Evolutionary conservation across 2,329 filamentous ascomycete genomes (phyloP).

Genomic region (Emergomyces orientalis): DNA sequence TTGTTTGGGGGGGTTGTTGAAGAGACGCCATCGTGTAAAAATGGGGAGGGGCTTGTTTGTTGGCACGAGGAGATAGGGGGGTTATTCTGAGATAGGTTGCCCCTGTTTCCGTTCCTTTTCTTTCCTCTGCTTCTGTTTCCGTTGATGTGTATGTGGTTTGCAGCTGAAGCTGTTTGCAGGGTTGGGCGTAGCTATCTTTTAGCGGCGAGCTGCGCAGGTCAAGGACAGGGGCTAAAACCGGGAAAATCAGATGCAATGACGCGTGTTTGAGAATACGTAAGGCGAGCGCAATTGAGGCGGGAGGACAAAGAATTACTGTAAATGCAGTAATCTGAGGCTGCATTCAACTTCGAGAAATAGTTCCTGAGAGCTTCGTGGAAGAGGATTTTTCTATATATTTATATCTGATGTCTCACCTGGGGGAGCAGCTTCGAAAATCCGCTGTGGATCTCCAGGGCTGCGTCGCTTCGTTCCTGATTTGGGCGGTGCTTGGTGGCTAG

Average conservation of each 20-base stretch:
- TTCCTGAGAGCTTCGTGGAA: no score
- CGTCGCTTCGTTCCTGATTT: no score
- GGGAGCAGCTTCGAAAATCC: no score
- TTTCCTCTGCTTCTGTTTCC: neutral
- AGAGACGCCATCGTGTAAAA: neutral
- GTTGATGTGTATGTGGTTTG: neutral
- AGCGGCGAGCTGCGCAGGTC: neutral
- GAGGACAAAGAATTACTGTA: neutral
- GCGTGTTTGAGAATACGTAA: neutral
- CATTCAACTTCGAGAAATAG: neutral
- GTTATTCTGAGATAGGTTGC: neutral
- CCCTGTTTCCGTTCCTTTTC: neutral
- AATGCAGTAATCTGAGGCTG: neutral
- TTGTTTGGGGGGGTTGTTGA: neutral
- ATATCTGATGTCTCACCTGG: no score
- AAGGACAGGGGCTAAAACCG: neutral
- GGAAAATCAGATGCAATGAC: neutral
- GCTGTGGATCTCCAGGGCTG: no score
- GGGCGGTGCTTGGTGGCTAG: slow-evolving; percentile 1
- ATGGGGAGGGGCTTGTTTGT: neutral
- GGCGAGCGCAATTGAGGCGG: neutral
- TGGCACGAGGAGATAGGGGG: neutral
- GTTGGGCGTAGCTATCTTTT: neutral
- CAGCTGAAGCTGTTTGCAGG: neutral
- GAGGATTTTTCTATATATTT: no score